Evolutionary conservation across 1,284 basidiomycete species (phyloP), one percentile per base, ranked within the genome.

Genomic region (Megacollybia platyphylla): DNA sequence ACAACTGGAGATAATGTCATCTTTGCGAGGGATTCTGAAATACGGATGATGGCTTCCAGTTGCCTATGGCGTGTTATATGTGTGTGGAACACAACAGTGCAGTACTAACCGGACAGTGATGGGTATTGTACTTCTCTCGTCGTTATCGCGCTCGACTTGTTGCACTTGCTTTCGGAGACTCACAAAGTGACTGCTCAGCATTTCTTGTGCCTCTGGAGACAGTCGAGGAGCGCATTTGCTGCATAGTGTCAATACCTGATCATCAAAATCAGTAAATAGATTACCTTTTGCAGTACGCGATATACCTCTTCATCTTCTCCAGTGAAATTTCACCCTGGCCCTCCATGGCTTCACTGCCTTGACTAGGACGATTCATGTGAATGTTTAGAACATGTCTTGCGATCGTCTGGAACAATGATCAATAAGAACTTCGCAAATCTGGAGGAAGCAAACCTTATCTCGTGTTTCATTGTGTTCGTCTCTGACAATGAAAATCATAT

Each of bases 401-500:
- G 52, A 98, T 96, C 52, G 84, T 90, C 86, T 93, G 49, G 1
- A 36, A 27, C 13, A 18, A 40, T 42, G 17, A 39, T 18, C 5
- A 42, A 46, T 28, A 46, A 29, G 20, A 30, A 27, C 20, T 38
- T 39, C 37, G 3, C 10, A 18, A 5, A 30, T 36, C 30, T 42
- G 41, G 31, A 40, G 28, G 24, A 44, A 47, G 24, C 6, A 24
- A 46, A 87, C 89, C 57, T 83, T 79, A 62, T 99, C 96, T 38
- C 96, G 76, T 41, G 73, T 69, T 63, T 98, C 96, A 58, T 97
- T 91, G 61, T 98, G 96, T 56, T 97, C 93, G 57, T 99, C 96
- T 60, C 89, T 93, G 51, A 99, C 87, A 52, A 99, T 96, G 67
- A 98, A 99, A 56, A 99, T 98, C 96, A 99, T 97, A 58, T 99